Conservation (phyloP, 768 basidiomycete species). For the Pulveroboletus sp. region DNA sequence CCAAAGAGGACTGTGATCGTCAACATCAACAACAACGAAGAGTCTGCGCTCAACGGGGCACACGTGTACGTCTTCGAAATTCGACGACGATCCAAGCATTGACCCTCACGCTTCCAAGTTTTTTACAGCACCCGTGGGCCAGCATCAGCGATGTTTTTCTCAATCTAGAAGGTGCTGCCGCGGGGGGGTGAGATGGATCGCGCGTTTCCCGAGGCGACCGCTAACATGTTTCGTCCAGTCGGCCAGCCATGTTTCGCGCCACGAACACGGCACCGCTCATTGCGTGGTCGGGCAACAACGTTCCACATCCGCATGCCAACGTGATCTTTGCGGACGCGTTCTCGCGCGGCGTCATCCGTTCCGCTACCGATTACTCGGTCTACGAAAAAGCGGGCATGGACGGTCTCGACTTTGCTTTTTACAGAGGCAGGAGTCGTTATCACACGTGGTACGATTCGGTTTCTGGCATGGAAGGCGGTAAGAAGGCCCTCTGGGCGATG, state of each 20-base stretch:
- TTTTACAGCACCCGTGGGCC: slow-evolving; percentile 73
- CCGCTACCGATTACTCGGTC: slow-evolving; percentile 70
- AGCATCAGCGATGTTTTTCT: slow-evolving; percentile 62
- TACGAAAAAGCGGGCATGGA: slow-evolving; percentile 56
- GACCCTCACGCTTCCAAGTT: slow-evolving; percentile 36
- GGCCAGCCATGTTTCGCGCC: slow-evolving; percentile 72
- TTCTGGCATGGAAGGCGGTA: slow-evolving; percentile 50
- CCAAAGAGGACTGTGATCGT: slow-evolving; percentile 65
- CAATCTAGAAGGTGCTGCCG: slow-evolving; percentile 78
- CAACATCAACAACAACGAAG: slow-evolving; percentile 86
- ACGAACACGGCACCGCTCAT: slow-evolving; percentile 56
- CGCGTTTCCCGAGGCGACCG: background rate
- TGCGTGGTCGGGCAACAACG: slow-evolving; percentile 43
- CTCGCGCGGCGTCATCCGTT: slow-evolving; percentile 58
- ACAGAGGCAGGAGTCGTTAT: slow-evolving; percentile 67
- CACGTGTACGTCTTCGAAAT: slow-evolving; percentile 44
- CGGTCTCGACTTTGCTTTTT: slow-evolving; percentile 79
- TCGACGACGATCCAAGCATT: slow-evolving; percentile 1
- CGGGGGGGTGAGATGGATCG: slow-evolving; percentile 56
- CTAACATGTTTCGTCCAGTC: slow-evolving; percentile 38
- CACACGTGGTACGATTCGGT: slow-evolving; percentile 74
- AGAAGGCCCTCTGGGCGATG: slow-evolving; percentile 70
- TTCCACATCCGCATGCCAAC: slow-evolving; percentile 69
- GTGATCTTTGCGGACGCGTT: slow-evolving; percentile 69
- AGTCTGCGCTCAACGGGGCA: slow-evolving; percentile 71